A percentile compares a stretch with the other conserved stretches of the same genome.
phyloP scores from a whole-genome alignment of 495 filamentous ascomycete genomes.

The Saxophila tyrrhenica region DNA sequence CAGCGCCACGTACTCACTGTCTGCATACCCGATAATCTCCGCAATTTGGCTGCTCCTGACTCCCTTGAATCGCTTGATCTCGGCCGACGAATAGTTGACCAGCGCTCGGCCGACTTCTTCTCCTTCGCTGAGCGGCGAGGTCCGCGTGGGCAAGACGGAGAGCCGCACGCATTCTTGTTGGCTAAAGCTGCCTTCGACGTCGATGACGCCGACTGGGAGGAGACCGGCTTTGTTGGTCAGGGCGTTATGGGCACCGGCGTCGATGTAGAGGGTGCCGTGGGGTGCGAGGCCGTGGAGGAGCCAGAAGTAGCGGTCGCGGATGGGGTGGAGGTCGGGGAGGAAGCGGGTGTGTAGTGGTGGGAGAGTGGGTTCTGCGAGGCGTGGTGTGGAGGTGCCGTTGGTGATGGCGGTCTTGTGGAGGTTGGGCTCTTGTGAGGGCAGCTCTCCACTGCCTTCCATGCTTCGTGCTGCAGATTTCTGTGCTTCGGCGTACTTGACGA shows the following conservation, averaged over 20 bases:
- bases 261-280: conserved; percentile 85
- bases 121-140: conserved; percentile 48
- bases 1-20: conserved; percentile 87
- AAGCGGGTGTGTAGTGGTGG: conserved; percentile 85
- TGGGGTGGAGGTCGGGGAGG: conserved; percentile 71
- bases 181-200: conserved; percentile 73
- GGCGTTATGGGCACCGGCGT: conserved; percentile 72
- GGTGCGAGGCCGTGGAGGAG: conserved; percentile 87
- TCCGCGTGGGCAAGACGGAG: conserved; percentile 46
- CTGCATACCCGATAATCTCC: conserved; percentile 71
- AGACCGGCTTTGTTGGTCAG: conserved; percentile 75
- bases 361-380: conserved; percentile 7
- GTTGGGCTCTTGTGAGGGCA: background rate
- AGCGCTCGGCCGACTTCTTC: conserved; percentile 92
- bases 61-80: conserved; percentile 77
- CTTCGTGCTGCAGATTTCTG: conserved; percentile 21
- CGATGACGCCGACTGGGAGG: conserved; percentile 80
- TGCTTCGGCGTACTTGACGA: conserved; percentile 69
- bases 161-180: conserved; percentile 87
- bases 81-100: conserved; percentile 79
- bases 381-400: conserved; percentile 6
- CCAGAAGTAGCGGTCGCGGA: conserved; percentile 93
- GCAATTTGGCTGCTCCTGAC: conserved; percentile 70
- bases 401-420: conserved; percentile 7
- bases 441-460: conserved; percentile 14